Base-by-base conservation (phyloP, 2,329 filamentous ascomycete genomes). In the Aureobasidium musti region DNA sequence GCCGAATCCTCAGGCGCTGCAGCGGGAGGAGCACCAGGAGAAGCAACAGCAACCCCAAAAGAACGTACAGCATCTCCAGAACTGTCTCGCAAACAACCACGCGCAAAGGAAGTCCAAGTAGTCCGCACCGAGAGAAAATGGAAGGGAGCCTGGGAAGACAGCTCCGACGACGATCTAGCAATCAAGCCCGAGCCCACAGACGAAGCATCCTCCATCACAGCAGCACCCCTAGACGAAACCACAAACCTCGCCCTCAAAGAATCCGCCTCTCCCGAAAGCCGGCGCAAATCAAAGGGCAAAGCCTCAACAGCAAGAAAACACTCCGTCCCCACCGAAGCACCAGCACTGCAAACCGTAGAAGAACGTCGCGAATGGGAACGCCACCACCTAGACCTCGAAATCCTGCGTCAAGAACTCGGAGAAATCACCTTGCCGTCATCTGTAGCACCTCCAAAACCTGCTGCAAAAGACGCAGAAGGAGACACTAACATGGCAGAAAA, bases 121-220 rank as follows among this genome's bases (percentile, higher is more conserved):
- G 78, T 77, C 35, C 74, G 77, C 66, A 72, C 77, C 68, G 76
- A 77, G 67, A 75, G 78, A 67, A 76, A 74, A 52, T 81, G 77
- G 73, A 81, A 77, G 69, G 81, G 78, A 21, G 78, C 80, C 5
- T 82, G 79, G 73, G 78, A 80, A 63, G 79, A 79, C 21, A 74
- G 76, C 5, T 59, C 54, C 23, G 74, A 79, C 28, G 71, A 73
- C 14, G 73, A 75, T 21, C 74, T 79, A 14, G 75, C 73, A 14
- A 80, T 87, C 70, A 87, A 87, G 74, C 70, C 79, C 14, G 86
- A 88, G 70, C 82, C 82, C 10, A 74, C 72, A n/a, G 80, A 82
- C 57, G 77, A 77, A 3, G 64, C 59, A 19, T 68, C 28, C n/a
- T 43, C 28, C 11, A 66, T 66, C 14, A 61, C 64, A 53, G 67